A percentile compares a stretch with the other conserved stretches of the same genome.
These are phyloP conservation scores for Macrophomina phaseolina DNA, from an alignment of 2,329 filamentous ascomycete genomes.

Conservation along the genomic window DNA sequence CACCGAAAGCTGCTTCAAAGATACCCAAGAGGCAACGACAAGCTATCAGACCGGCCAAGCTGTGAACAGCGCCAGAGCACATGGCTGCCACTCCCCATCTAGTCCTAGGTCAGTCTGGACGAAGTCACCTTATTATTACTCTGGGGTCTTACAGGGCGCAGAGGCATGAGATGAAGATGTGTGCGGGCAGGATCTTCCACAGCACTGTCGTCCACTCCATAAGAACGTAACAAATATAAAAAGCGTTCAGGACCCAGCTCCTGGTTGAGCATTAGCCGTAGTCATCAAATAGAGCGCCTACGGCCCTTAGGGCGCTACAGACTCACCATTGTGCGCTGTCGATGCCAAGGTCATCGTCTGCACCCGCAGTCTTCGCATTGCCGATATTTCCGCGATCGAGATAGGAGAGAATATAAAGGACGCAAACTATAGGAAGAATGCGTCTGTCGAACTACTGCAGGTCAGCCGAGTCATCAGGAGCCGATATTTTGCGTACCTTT, in stretches of 20 bases:
- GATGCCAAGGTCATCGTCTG: constrained; percentile 34
- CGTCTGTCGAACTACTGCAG: constrained; percentile 32
- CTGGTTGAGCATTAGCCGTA: not conserved
- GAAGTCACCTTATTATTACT: not conserved
- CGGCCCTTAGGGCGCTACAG: not conserved
- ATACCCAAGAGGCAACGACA: constrained; percentile 35
- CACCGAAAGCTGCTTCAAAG: constrained; percentile 35
- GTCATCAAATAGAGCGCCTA: constrained; percentile 1
- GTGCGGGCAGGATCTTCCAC: constrained; percentile 36
- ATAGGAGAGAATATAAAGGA: constrained; percentile 39
- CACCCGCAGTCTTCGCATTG: constrained; percentile 51
- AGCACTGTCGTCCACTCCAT: constrained; percentile 47
- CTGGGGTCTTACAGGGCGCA: constrained; percentile 29
- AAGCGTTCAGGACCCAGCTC: constrained; percentile 64
- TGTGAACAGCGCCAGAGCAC: constrained; percentile 17
- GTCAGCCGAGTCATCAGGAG: not conserved
- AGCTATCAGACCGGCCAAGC: constrained; percentile 18
- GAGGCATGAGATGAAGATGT: constrained; percentile 32
- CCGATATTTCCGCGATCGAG: constrained; percentile 38
- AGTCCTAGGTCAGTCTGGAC: not conserved
- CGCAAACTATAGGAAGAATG: constrained; percentile 36
- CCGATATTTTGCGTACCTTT: not conserved
- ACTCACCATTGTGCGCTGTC: constrained; percentile 61
- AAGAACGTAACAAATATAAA: constrained; percentile 57
- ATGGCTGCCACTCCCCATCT: constrained; percentile 33